Evolutionary conservation across 768 basidiomycete species (phyloP).

Genomic region (Suillus lakei): DNA sequence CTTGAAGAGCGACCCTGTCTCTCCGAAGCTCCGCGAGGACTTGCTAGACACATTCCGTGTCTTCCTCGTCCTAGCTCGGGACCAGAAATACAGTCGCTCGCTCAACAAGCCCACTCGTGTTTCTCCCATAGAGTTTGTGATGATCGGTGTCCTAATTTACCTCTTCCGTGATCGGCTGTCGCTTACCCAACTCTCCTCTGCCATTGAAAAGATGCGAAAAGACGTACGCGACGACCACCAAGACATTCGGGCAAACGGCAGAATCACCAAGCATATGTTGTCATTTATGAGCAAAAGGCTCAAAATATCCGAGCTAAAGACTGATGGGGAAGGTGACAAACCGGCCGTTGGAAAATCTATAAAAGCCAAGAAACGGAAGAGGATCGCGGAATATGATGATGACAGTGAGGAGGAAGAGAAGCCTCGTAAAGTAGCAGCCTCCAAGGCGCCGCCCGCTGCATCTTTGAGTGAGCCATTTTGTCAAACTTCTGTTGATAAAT

Average conservation of each 20-base stretch:
- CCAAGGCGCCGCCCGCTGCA: constrained; percentile 13
- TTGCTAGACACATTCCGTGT: constrained; percentile 39
- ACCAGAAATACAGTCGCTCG: constrained; percentile 35
- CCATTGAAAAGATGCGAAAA: constrained; percentile 44
- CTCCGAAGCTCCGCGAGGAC: constrained; percentile 30
- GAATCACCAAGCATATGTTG: constrained; percentile 39
- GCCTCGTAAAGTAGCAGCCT: constrained; percentile 19
- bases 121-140: constrained; percentile 51
- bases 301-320: constrained; percentile 37
- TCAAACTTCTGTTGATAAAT: not conserved
- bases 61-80: constrained; percentile 38
- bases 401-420: constrained; percentile 30
- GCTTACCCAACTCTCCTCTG: constrained; percentile 47
- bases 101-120: constrained; percentile 41
- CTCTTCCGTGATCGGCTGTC: constrained; percentile 37
- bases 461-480: constrained; percentile 6
- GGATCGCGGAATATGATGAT: constrained; percentile 19
- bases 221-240: constrained; percentile 41
- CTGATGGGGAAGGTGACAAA: constrained; percentile 36
- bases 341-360: constrained; percentile 21
- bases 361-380: constrained; percentile 32
- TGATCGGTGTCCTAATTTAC: constrained; percentile 47
- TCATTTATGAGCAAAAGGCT: constrained; percentile 35
- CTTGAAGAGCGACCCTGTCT: constrained; percentile 29
- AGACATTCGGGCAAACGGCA: constrained; percentile 47